Evolutionary conservation across 2,329 filamentous ascomycete species (phyloP).

Genomic region (Penicillium sp.): DNA sequence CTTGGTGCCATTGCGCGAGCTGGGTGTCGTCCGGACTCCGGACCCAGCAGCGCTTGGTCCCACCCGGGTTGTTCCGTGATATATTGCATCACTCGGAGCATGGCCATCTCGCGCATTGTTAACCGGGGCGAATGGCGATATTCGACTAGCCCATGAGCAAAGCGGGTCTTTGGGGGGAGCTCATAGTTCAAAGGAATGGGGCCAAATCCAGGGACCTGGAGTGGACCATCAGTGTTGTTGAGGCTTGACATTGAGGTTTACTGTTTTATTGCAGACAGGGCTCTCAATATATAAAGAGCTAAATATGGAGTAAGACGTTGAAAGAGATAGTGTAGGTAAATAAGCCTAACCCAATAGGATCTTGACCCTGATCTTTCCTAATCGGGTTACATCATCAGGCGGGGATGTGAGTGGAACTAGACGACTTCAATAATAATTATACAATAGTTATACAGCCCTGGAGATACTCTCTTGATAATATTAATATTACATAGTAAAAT

Average conservation of each 20-base stretch:
- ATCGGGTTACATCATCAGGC: no score
- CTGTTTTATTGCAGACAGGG: no score
- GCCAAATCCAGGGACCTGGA: slow-evolving; percentile 9
- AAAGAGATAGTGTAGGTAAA: no score
- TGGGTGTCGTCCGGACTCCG: no score
- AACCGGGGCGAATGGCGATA: slow-evolving; percentile 13
- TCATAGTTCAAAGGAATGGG: slow-evolving; percentile 9
- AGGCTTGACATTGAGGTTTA: background rate
- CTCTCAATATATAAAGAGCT: background rate
- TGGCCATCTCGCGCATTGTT: slow-evolving; percentile 13
- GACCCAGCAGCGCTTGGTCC: background rate
- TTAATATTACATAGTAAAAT: no score
- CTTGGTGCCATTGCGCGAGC: no score
- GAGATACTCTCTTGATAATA: no score
- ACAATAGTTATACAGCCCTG: no score
- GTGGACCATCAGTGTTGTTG: slow-evolving; percentile 4
- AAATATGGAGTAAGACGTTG: background rate
- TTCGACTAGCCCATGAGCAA: slow-evolving; percentile 12
- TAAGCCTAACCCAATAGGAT: no score
- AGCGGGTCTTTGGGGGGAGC: slow-evolving; percentile 4
- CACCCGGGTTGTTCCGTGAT: slow-evolving; percentile 9
- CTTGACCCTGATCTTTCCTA: no score
- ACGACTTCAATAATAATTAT: no score
- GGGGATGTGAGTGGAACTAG: no score
- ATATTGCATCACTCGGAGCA: slow-evolving; percentile 14